phyloP scores from a whole-genome alignment of 2,329 filamentous ascomycete species.

The Chaetomiaceae sp. region DNA sequence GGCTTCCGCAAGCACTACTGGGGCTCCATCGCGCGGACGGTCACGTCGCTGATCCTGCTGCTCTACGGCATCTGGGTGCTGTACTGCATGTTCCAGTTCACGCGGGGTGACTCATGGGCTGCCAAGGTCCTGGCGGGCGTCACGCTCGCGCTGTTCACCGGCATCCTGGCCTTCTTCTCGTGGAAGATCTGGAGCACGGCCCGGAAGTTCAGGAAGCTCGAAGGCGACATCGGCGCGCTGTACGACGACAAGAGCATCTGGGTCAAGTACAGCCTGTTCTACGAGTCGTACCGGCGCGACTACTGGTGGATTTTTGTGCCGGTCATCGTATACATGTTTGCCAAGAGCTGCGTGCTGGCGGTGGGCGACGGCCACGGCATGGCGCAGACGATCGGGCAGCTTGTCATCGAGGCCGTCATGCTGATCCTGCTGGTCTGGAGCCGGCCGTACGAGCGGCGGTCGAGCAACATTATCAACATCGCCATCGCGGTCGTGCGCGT shows the following conservation, averaged over 20 bases:
- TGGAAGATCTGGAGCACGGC: conserved; percentile 79
- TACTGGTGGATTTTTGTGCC: conserved; percentile 99
- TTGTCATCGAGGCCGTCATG: conserved; percentile 77
- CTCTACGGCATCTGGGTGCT: conserved; percentile 94
- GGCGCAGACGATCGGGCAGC: conserved; percentile 71
- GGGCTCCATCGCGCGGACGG: conserved; percentile 81
- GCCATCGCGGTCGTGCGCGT: conserved; percentile 84
- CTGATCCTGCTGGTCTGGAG: conserved; percentile 75
- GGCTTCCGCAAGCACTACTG: conserved; percentile 96
- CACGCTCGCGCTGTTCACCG: conserved; percentile 77
- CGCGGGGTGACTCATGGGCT: conserved; percentile 87
- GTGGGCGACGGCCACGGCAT: conserved; percentile 81
- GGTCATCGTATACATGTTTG: conserved; percentile 82
- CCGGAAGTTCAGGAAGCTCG: conserved; percentile 63
- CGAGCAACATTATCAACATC: conserved; percentile 90
- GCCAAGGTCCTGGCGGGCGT: conserved; percentile 78
- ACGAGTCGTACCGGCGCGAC: conserved; percentile 87
- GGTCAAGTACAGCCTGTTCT: conserved; percentile 96
- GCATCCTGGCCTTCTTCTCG: conserved; percentile 73
- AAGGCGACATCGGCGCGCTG: conserved; percentile 68
- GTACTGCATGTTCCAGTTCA: conserved; percentile 96
- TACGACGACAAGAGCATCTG: conserved; percentile 88
- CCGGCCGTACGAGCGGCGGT: conserved; percentile 80
- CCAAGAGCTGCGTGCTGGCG: conserved; percentile 80
- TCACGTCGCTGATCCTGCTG: conserved; percentile 84